phyloP scores from a whole-genome alignment of 352 stramenopile genomes.

The Globisporangium radiosum region DNA sequence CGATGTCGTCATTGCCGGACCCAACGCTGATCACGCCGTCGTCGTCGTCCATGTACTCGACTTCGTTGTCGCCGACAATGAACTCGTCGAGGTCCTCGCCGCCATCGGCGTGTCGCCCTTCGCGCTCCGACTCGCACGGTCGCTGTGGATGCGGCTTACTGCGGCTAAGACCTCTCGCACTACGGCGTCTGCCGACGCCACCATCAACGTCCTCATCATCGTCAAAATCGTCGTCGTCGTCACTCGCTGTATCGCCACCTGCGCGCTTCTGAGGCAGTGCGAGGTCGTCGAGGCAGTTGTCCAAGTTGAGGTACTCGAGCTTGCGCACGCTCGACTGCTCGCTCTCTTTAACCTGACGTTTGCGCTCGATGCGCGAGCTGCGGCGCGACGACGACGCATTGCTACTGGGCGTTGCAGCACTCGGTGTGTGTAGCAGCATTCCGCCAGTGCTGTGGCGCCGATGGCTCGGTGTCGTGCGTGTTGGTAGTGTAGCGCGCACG shows the following conservation, averaged over 20 bases:
- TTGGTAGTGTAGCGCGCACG: slow-evolving; percentile 1
- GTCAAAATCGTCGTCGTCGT: slow-evolving; percentile 20
- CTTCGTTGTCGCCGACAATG: slow-evolving; percentile 67
- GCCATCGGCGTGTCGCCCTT: slow-evolving; percentile 39
- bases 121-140: slow-evolving; percentile 14
- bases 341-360: slow-evolving; percentile 40
- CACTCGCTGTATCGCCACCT: slow-evolving; percentile 9
- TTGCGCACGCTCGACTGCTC: slow-evolving; percentile 32
- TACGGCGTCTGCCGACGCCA: slow-evolving; percentile 10
- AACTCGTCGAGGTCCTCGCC: slow-evolving; percentile 77
- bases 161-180: slow-evolving; percentile 1
- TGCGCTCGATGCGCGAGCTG: slow-evolving; percentile 56
- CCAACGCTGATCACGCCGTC: slow-evolving; percentile 56
- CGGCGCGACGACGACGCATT: slow-evolving; percentile 36
- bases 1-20: slow-evolving; percentile 39
- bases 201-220: slow-evolving; percentile 26
- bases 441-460: slow-evolving; percentile 3
- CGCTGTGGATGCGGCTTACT: slow-evolving; percentile 12
- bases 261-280: slow-evolving; percentile 11
- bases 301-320: slow-evolving; percentile 51
- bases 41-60: slow-evolving; percentile 87
- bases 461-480: slow-evolving; percentile 2
- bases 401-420: slow-evolving; percentile 7
- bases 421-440: background rate
- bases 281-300: slow-evolving; percentile 60